Evolutionary conservation across 441 rosid genomes (phyloP).

Genomic region (Gossypium lobatum): DNA sequence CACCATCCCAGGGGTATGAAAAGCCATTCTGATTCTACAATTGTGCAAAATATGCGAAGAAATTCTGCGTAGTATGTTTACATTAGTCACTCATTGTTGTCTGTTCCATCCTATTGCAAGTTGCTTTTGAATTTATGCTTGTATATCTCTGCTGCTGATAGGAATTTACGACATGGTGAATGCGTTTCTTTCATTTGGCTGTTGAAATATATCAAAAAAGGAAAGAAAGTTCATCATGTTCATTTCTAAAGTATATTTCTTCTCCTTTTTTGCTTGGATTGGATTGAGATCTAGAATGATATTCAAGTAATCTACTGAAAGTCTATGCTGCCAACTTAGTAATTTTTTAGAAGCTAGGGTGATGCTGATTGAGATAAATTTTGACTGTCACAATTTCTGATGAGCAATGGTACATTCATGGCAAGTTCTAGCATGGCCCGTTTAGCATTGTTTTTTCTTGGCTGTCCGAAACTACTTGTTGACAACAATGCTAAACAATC

Average conservation of each 20-base stretch:
- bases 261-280: background rate
- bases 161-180: constrained; percentile 9
- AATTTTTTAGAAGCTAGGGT: background rate
- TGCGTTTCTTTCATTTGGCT: constrained; percentile 12
- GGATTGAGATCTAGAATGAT: constrained; percentile 1
- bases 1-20: constrained; percentile 60
- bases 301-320: background rate
- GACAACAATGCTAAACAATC: no score
- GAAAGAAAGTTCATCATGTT: constrained; percentile 12
- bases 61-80: constrained; percentile 10
- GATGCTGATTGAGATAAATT: background rate
- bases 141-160: constrained; percentile 10
- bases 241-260: background rate
- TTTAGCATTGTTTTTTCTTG: no score
- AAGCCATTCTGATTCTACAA: constrained; percentile 65
- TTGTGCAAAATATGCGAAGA: constrained; percentile 6
- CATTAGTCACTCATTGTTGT: background rate
- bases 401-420: background rate
- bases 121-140: constrained; percentile 4
- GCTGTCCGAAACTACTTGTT: no score
- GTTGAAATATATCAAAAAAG: constrained; percentile 2
- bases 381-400: background rate
- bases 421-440: background rate
- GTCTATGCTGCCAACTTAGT: constrained; percentile 1
- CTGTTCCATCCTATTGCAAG: background rate